A percentile compares a stretch with the other conserved stretches of the same genome.
Evolutionary conservation across 768 basidiomycete species (phyloP).

Genomic region (Erythrobasidium yunnanense): DNA sequence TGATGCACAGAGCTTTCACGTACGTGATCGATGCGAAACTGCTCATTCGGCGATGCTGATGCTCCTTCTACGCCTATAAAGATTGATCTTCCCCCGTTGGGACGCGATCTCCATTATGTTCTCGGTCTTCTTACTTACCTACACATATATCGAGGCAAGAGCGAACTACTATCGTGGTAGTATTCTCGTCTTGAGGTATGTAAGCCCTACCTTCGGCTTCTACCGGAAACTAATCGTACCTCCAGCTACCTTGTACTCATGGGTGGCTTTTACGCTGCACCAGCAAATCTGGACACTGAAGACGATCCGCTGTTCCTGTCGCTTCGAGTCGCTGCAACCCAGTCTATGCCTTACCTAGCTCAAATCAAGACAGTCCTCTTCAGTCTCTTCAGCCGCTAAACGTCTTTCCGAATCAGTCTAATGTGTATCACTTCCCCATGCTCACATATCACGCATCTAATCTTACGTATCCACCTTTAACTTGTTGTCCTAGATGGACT

Average conservation of each 20-base stretch:
- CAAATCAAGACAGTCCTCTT: neutral
- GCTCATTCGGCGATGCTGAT: neutral
- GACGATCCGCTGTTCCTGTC: conserved; percentile 17
- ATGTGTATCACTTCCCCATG: too few relatives aligned
- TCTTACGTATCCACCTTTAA: too few relatives aligned
- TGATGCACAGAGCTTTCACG: conserved; percentile 81
- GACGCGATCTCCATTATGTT: conserved; percentile 89
- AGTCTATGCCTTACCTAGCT: neutral
- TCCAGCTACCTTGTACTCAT: conserved; percentile 77
- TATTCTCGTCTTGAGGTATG: conserved; percentile 80
- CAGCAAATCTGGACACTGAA: conserved; percentile 2
- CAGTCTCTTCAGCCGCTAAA: conserved; percentile 9
- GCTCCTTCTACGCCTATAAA: conserved; percentile 39
- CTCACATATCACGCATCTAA: too few relatives aligned
- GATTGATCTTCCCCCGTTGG: conserved; percentile 96
- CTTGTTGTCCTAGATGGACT: too few relatives aligned
- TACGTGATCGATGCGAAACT: conserved; percentile 45
- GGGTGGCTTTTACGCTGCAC: conserved; percentile 78
- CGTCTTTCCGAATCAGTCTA: too few relatives aligned
- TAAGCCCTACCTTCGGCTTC: neutral
- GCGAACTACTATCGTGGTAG: conserved; percentile 89
- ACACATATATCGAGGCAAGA: conserved; percentile 80
- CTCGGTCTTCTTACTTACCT: conserved; percentile 94
- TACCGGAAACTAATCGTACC: neutral
- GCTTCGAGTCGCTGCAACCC: neutral